phyloP scores from a whole-genome alignment of 805 yeast species.

The Nakazawaea peltata region DNA sequence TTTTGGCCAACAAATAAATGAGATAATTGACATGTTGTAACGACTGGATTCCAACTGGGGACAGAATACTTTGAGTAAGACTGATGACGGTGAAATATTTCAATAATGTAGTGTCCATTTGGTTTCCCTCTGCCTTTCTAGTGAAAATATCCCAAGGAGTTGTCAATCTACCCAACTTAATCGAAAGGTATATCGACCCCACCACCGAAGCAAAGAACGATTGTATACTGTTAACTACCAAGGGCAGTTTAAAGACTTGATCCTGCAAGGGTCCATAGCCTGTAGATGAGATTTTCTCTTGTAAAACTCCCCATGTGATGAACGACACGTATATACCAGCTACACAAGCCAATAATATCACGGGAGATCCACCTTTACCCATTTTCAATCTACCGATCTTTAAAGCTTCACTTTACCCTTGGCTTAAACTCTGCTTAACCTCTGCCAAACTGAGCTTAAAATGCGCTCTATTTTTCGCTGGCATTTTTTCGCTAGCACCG shows the following conservation, averaged over 20 bases:
- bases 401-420: too few relatives aligned
- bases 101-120: slow-evolving; percentile 22
- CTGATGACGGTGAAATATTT: slow-evolving; percentile 46
- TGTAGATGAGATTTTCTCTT: slow-evolving; percentile 77
- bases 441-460: too few relatives aligned
- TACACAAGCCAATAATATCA: slow-evolving; percentile 24
- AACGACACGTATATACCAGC: slow-evolving; percentile 81
- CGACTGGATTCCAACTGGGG: slow-evolving; percentile 77
- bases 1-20: slow-evolving; percentile 78
- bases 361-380: too few relatives aligned
- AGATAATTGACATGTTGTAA: slow-evolving; percentile 79
- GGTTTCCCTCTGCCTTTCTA: too few relatives aligned
- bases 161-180: slow-evolving; percentile 22
- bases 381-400: too few relatives aligned
- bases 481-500: too few relatives aligned
- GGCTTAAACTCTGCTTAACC: too few relatives aligned
- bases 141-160: slow-evolving; percentile 24
- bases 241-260: slow-evolving; percentile 62
- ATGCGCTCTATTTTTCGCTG: too few relatives aligned
- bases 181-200: slow-evolving; percentile 51
- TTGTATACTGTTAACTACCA: slow-evolving; percentile 71
- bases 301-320: slow-evolving; percentile 85
- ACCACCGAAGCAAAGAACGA: slow-evolving; percentile 62
- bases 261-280: slow-evolving; percentile 49
- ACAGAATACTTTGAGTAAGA: slow-evolving; percentile 67